These are phyloP conservation scores for Laburnicola sp. DNA, from an alignment of 2,329 filamentous ascomycete species.

Conservation along the genomic window DNA sequence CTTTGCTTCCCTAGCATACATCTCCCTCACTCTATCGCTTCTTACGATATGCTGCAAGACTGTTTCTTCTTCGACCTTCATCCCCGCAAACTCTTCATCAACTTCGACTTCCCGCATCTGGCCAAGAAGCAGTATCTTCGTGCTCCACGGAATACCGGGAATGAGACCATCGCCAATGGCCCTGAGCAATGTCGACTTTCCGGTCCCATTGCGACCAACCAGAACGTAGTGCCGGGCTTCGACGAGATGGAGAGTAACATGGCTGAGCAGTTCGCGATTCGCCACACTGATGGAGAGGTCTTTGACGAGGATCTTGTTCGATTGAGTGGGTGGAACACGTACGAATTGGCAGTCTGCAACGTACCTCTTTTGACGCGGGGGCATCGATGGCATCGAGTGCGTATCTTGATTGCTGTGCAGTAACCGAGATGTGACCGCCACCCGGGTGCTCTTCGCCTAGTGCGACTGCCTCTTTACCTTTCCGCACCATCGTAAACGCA, in stretches of 20 bases:
- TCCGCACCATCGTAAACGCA: constrained; percentile 35
- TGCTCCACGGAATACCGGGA: constrained; percentile 59
- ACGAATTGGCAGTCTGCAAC: background rate
- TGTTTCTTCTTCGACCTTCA: constrained; percentile 40
- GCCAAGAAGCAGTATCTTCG: constrained; percentile 40
- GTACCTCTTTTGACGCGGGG: constrained; percentile 44
- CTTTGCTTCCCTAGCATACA: constrained; percentile 63
- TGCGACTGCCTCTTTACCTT: constrained; percentile 24
- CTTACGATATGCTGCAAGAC: constrained; percentile 69
- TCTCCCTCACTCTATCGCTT: constrained; percentile 55
- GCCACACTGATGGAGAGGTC: constrained; percentile 70
- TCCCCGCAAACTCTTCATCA: constrained; percentile 39
- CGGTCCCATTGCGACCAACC: constrained; percentile 77
- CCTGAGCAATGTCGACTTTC: constrained; percentile 77
- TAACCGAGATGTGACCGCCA: constrained; percentile 37
- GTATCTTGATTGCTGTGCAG: constrained; percentile 45
- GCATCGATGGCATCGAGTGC: constrained; percentile 45
- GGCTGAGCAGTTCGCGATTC: constrained; percentile 66
- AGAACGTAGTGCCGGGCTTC: constrained; percentile 75
- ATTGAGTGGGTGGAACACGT: background rate
- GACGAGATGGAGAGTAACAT: constrained; percentile 72
- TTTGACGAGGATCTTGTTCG: constrained; percentile 56
- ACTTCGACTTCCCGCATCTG: constrained; percentile 31
- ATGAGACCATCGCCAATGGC: constrained; percentile 79
- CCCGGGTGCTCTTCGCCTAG: constrained; percentile 27